Base-by-base conservation (phyloP, 768 basidiomycete genomes). In the Saitozyma podzolica region DNA sequence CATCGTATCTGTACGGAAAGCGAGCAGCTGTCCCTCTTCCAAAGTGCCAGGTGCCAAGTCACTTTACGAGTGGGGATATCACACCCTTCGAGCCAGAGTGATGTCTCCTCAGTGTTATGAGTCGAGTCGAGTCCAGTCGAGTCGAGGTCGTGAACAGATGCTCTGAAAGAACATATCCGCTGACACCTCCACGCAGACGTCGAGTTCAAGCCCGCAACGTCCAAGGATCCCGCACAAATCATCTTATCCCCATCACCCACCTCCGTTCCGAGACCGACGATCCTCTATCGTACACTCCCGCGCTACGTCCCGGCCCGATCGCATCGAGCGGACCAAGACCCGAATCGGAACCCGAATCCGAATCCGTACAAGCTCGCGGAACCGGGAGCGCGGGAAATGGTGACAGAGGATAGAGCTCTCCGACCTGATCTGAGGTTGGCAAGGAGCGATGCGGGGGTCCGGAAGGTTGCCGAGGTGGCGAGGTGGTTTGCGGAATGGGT, bases 401-500 rank as follows among this genome's bases (percentile, higher is more conserved):
- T 59, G 19, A 50, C 60, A 0, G 72, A 72, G 50, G 74, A 76
- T 59, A 62, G 49, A 53, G 55, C 59, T 17, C 50, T 71, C 7
- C 51, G 74, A 49, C 74, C 74, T 9, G 72, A 76, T 61, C 49
- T 76, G 40, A 56, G 70, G n/a, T 54, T 76, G 37, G 69, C 62
- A 11, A 56, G 74, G 49, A 76, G 74, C 45, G 74, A 76, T 58
- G 50, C 67, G 37, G 74, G 72, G 5, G 50, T 73, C 3, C 59
- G 68, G 48, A 69, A 52, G 56, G 74, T 76, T 5, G 65, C 37
- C 19, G 72, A 71, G 56, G 54, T 69, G 17, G 72, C 64, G 3
- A 65, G 56, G 40, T 76, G 74, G 74, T 76, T 76, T 52, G 72
- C 74, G 2, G 58, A 58, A 3, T 76, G 68, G 66, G 66, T 76